phyloP scores from a whole-genome alignment of 768 basidiomycete species.

The Ramaria rubella region DNA sequence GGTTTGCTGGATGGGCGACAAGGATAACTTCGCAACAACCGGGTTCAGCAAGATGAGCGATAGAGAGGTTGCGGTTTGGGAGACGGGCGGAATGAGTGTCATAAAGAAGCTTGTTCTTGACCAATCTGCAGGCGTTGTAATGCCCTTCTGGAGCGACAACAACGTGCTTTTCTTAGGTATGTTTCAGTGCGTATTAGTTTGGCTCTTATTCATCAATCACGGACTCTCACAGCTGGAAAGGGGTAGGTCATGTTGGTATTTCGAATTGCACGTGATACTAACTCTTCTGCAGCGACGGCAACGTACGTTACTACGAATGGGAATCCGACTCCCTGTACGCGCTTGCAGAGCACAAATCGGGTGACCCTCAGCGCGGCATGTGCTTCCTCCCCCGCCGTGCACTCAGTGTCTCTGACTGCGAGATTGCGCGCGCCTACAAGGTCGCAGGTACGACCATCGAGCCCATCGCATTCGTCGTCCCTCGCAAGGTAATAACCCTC shows the following conservation, averaged over 20 bases:
- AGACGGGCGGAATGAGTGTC: slow-evolving; percentile 66
- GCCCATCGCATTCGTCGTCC: slow-evolving; percentile 92
- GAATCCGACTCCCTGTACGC: slow-evolving; percentile 76
- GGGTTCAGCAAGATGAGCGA: slow-evolving; percentile 98
- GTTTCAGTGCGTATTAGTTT: slow-evolving; percentile 14
- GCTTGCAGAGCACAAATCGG: slow-evolving; percentile 79
- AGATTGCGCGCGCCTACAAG: slow-evolving; percentile 94
- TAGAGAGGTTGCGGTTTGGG: slow-evolving; percentile 87
- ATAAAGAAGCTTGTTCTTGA: slow-evolving; percentile 78
- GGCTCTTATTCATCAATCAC: neutral
- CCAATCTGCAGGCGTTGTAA: slow-evolving; percentile 86
- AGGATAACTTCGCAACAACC: slow-evolving; percentile 86
- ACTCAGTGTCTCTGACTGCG: slow-evolving; percentile 83
- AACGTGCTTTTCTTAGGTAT: slow-evolving; percentile 78
- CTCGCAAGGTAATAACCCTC: slow-evolving; percentile 65
- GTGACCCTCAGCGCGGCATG: slow-evolving; percentile 94
- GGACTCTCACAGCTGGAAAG: slow-evolving; percentile 60
- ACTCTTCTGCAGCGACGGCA: slow-evolving; percentile 67
- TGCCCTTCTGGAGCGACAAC: slow-evolving; percentile 98
- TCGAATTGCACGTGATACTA: neutral
- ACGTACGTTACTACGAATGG: slow-evolving; percentile 96
- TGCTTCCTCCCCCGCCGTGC: slow-evolving; percentile 92
- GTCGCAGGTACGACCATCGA: slow-evolving; percentile 68
- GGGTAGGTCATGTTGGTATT: slow-evolving; percentile 42
- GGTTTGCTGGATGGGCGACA: slow-evolving; percentile 85